These are phyloP conservation scores for Rubia peregrina DNA, from an alignment of 305 asterid genomes.

Conservation along the genomic window DNA sequence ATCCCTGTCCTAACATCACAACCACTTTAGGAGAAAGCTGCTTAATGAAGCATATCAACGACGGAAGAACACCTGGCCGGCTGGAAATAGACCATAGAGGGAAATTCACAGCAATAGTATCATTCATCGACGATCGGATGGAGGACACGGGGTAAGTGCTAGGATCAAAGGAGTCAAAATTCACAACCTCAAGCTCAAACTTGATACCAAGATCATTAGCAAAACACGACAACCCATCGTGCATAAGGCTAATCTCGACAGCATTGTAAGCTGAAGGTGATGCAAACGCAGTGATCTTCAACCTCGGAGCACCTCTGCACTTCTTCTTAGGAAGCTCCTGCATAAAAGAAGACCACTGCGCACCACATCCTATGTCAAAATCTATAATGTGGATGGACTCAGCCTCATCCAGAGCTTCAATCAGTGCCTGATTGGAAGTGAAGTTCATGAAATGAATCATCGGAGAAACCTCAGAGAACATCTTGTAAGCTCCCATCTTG, in stretches of 20 bases:
- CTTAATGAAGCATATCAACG: conserved; percentile 36
- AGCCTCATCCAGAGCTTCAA: conserved; percentile 37
- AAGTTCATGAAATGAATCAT: conserved; percentile 41
- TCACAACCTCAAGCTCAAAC: conserved; percentile 50
- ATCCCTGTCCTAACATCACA: conserved; percentile 41
- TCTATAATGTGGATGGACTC: conserved; percentile 41
- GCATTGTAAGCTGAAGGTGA: conserved; percentile 46
- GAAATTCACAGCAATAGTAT: conserved; percentile 42
- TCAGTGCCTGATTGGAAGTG: conserved; percentile 48
- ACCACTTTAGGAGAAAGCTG: conserved; percentile 42
- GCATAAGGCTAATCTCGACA: conserved; percentile 42
- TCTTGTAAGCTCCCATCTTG: conserved; percentile 50
- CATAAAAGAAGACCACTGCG: conserved; percentile 61
- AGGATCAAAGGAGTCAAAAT: conserved; percentile 48
- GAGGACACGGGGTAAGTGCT: conserved; percentile 23
- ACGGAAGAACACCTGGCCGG: conserved; percentile 31
- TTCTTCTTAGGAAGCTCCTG: conserved; percentile 38
- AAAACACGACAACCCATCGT: conserved; percentile 34
- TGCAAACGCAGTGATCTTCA: conserved; percentile 53
- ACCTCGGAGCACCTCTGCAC: conserved; percentile 24
- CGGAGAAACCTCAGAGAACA: conserved; percentile 43
- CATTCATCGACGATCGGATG: conserved; percentile 33
- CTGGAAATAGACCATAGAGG: conserved; percentile 42
- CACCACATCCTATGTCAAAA: conserved; percentile 56
- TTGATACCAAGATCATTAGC: conserved; percentile 38